These are phyloP conservation scores for Suillus tomentosus DNA, from an alignment of 768 basidiomycete genomes.

Conservation along the genomic window DNA sequence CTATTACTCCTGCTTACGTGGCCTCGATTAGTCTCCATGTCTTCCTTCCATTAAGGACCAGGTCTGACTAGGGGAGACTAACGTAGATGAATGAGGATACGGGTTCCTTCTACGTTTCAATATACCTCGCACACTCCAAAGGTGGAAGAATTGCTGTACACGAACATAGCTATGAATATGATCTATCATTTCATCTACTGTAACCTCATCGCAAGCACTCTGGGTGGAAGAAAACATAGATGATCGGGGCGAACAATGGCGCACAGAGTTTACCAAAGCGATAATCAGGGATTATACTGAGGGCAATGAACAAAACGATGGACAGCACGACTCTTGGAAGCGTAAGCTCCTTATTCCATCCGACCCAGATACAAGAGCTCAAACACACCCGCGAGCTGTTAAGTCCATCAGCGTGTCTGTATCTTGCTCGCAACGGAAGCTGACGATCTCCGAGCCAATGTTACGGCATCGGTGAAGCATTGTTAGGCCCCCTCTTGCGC, in stretches of 20 bases:
- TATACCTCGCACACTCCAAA: not conserved
- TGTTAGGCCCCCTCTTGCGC: not conserved
- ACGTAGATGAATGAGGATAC: not conserved
- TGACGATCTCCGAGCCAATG: not conserved
- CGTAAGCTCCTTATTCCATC: too few relatives aligned
- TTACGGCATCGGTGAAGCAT: not conserved
- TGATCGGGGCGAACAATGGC: too few relatives aligned
- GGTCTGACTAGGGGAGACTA: not conserved
- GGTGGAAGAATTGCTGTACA: conserved; percentile 5
- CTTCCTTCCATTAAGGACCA: not conserved
- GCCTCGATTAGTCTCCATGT: not conserved
- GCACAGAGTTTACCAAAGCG: too few relatives aligned
- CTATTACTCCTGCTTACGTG: not conserved
- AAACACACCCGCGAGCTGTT: too few relatives aligned
- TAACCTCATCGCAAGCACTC: conserved; percentile 67
- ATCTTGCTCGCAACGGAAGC: not conserved
- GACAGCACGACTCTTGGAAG: too few relatives aligned
- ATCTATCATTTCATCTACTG: conserved; percentile 64
- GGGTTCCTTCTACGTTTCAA: not conserved
- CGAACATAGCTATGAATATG: conserved; percentile 5
- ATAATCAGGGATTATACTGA: too few relatives aligned
- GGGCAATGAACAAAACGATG: too few relatives aligned
- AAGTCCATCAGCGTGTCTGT: too few relatives aligned
- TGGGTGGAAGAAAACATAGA: too few relatives aligned
- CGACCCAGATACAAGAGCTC: too few relatives aligned